phyloP scores from a whole-genome alignment of 2,329 filamentous ascomycete genomes.

The Neodidymelliopsis sp. region DNA sequence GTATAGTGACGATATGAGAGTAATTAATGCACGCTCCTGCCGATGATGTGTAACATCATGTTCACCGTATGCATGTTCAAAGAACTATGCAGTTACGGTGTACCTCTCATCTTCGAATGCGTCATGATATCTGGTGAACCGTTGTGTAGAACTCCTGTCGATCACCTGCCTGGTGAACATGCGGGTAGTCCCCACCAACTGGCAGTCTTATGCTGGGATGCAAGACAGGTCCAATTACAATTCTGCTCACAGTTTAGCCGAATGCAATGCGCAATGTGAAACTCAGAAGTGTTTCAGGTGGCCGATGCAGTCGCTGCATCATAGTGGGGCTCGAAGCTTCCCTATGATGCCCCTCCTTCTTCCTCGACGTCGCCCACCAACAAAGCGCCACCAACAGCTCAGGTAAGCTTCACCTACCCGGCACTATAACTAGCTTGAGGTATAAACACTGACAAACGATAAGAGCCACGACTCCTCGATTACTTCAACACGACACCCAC shows the following conservation, averaged over 20 bases:
- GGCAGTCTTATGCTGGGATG: neutral
- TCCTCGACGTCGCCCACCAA: conserved; percentile 24
- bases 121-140: neutral
- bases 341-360: conserved; percentile 30
- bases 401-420: conserved; percentile 4
- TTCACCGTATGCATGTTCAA: neutral
- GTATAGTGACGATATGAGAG: neutral
- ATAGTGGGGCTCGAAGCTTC: conserved; percentile 31
- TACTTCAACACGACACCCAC: neutral
- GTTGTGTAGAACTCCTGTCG: conserved; percentile 2
- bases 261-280: conserved; percentile 11
- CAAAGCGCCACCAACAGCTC: conserved; percentile 21
- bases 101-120: neutral
- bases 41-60: neutral
- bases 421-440: conserved; percentile 5
- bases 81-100: neutral
- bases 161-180: conserved; percentile 6
- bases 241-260: neutral
- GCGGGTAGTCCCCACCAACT: neutral
- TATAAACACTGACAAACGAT: neutral
- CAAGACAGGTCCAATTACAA: conserved; percentile 7
- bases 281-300: conserved; percentile 19
- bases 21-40: conserved; percentile 1
- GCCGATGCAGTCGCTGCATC: conserved; percentile 19
- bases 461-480: neutral